Conservation (phyloP, 2,329 filamentous ascomycete genomes). For the Cryphonectria carpinicola region DNA sequence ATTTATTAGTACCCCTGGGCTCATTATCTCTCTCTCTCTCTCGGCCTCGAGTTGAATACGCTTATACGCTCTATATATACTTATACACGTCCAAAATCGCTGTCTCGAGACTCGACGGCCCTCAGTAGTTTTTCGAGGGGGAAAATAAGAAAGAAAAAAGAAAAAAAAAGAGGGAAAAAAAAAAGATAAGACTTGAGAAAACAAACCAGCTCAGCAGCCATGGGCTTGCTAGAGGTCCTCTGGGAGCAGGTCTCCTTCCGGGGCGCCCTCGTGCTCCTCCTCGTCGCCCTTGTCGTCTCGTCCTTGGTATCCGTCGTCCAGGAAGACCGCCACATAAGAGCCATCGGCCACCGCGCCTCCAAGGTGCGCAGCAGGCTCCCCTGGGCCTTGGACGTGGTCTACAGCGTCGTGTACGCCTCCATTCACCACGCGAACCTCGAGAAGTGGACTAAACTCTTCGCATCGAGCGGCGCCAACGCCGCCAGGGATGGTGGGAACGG, state of each 20-base stretch:
- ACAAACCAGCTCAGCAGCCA: slow-evolving; percentile 35
- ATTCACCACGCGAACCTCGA: slow-evolving; percentile 60
- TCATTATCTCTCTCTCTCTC: background rate
- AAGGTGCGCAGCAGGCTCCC: slow-evolving; percentile 45
- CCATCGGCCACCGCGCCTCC: slow-evolving; percentile 49
- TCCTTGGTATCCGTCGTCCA: slow-evolving; percentile 44
- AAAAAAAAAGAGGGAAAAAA: background rate
- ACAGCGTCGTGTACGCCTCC: slow-evolving; percentile 56
- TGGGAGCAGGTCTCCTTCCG: slow-evolving; percentile 50
- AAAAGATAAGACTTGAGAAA: background rate
- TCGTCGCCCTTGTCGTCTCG: slow-evolving; percentile 44
- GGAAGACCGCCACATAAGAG: slow-evolving; percentile 49
- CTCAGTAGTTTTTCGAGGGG: background rate
- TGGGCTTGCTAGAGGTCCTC: slow-evolving; percentile 56
- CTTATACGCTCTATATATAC: background rate
- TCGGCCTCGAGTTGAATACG: background rate
- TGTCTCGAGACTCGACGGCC: background rate
- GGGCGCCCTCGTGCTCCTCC: slow-evolving; percentile 42
- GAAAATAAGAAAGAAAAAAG: background rate
- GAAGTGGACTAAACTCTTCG: slow-evolving; percentile 62
- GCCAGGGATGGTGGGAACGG: slow-evolving; percentile 42
- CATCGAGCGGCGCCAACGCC: slow-evolving; percentile 53
- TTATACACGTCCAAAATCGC: background rate
- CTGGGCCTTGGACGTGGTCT: slow-evolving; percentile 69
- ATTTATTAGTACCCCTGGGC: background rate